Evolutionary conservation across 495 filamentous ascomycete species (phyloP).

Genomic region (Lasiosphaeris hirsuta): DNA sequence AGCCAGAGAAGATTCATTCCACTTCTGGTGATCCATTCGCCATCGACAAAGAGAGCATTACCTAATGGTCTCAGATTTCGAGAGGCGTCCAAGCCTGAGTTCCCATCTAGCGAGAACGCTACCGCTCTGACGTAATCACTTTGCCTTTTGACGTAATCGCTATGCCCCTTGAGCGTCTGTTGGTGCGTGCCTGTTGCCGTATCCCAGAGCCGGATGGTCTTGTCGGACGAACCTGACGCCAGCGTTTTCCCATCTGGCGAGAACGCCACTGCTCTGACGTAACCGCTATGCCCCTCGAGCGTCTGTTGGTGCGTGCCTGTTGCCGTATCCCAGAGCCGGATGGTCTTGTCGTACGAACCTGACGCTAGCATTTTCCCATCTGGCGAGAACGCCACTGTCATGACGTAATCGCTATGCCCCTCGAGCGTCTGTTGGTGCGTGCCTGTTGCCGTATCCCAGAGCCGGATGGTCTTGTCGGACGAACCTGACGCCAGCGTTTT

Average conservation of each 20-base stretch:
- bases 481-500: slow-evolving; percentile 22
- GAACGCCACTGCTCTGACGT: slow-evolving; percentile 31
- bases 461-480: slow-evolving; percentile 14
- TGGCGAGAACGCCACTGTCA: slow-evolving; percentile 5
- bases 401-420: slow-evolving; percentile 9
- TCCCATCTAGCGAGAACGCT: slow-evolving; percentile 2
- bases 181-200: slow-evolving; percentile 3
- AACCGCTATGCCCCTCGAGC: slow-evolving; percentile 15
- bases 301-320: slow-evolving; percentile 15
- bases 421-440: background rate
- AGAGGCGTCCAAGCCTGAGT: background rate
- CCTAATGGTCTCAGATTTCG: background rate
- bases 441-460: slow-evolving; percentile 14
- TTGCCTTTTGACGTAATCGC: too few species aligned
- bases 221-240: slow-evolving; percentile 23
- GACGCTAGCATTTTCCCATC: slow-evolving; percentile 25
- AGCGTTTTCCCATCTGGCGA: slow-evolving; percentile 31
- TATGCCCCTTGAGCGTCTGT: slow-evolving; percentile 8
- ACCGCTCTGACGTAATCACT: background rate
- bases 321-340: slow-evolving; percentile 35
- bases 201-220: slow-evolving; percentile 15
- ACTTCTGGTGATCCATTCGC: background rate
- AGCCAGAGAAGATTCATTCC: slow-evolving; percentile 4
- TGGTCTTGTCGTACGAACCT: slow-evolving; percentile 28
- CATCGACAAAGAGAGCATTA: slow-evolving; percentile 1